Base-by-base conservation (phyloP, 805 yeast species). In the Ascoidea rubescens region DNA sequence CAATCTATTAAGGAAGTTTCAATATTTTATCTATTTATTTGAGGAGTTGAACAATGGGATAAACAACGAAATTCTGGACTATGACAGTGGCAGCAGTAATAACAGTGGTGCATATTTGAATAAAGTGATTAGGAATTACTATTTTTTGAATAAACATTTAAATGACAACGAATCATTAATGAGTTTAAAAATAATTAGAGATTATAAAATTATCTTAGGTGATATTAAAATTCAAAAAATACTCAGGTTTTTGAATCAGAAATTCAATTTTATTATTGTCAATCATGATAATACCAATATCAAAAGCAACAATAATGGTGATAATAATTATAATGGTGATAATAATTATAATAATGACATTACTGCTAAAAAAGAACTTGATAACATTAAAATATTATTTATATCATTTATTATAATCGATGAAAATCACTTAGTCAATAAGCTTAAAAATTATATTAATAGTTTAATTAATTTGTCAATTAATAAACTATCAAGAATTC, bases 11-110 rank as follows among this genome's bases (percentile, higher is more conserved):
- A 60, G 75, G 48, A 72, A 72, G 4, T 61, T 70, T 5, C 60
- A 67, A 32, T 66, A 66, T 53, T 71, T 71, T 53, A 58, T 71
- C 46, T 59, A 67, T 37, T 62, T 70, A 53, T 62, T 71, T 31
- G 14, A 8, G 8, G 8, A 8, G 8, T 37, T 37, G 8, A 37
- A 10, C 14, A 37, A 37, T 37, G 28, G 28, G 28, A 37, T 37
- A 10, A 10, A 37, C 4, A 37, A 37, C 14, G 43, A 37, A 10
- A 37, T 37, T 37, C 43, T 10, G 14, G 14, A 37, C 14, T 10
- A 37, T 37, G 28, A 21, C 3, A 21, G 28, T 21, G 28, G 28
- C 28, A 21, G 28, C 28, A 21, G 28, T 21, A 21, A 21, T 21
- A 21, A 21, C 3, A 21, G 28, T 21, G 28, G 28, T 21, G 28